These are phyloP conservation scores for Cicer pinnatifidum DNA, from an alignment of 306 rosid species.

Conservation along the genomic window DNA sequence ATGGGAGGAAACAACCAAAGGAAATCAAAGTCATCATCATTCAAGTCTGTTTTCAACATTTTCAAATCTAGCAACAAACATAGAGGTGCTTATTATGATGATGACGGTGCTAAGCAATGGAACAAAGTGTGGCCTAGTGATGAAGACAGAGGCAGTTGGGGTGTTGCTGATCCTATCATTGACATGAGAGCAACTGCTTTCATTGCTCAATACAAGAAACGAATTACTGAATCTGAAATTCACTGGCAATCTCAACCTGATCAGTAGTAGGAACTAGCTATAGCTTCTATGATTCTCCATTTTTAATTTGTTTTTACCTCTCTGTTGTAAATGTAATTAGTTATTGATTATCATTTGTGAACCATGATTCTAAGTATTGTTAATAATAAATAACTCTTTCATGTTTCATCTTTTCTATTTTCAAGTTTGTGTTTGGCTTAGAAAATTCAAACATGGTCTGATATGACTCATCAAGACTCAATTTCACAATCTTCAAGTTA, in stretches of 20 bases:
- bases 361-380: constrained; percentile 28
- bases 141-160: constrained; percentile 59
- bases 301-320: constrained; percentile 20
- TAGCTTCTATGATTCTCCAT: neutral
- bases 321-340: constrained; percentile 33
- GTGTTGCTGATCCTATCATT: constrained; percentile 70
- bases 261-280: neutral
- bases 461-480: too few species aligned
- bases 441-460: too few species aligned
- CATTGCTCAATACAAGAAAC: constrained; percentile 58
- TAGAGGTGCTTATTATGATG: constrained; percentile 29
- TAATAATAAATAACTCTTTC: neutral
- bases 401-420: constrained; percentile 14
- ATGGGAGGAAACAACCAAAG: constrained; percentile 67
- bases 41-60: constrained; percentile 61
- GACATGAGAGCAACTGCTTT: constrained; percentile 65
- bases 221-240: constrained; percentile 59
- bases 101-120: constrained; percentile 43
- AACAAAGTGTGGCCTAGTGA: constrained; percentile 73
- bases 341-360: constrained; percentile 43
- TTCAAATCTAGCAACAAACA: constrained; percentile 55
- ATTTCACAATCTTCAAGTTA: too few species aligned
- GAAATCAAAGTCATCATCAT: constrained; percentile 52
- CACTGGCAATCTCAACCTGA: constrained; percentile 54
- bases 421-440: neutral